A percentile compares a stretch with the other conserved stretches of the same genome.
Evolutionary conservation across 1,284 basidiomycete species (phyloP).

Genomic region (Chalciporus sp.): DNA sequence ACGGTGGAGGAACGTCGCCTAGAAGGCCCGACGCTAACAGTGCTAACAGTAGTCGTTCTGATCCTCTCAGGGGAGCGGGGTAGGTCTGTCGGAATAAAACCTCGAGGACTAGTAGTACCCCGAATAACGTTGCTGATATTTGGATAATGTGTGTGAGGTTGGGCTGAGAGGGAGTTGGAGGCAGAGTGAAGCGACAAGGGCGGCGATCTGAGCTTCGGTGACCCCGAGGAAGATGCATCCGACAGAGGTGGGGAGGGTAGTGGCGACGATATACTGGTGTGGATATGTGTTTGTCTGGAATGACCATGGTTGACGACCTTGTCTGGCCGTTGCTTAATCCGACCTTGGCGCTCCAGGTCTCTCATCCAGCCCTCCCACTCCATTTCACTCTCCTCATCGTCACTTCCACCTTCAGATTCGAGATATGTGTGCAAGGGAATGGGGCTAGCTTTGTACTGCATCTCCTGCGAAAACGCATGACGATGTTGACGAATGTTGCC

Average conservation of each 20-base stretch:
- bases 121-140: conserved; percentile 27
- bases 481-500: conserved; percentile 28
- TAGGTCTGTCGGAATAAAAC: conserved; percentile 9
- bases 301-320: conserved; percentile 1
- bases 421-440: conserved; percentile 7
- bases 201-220: conserved; percentile 27
- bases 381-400: conserved; percentile 50
- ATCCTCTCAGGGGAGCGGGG: conserved; percentile 7
- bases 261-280: conserved; percentile 4
- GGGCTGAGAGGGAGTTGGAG: conserved; percentile 8
- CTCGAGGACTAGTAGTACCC: not conserved
- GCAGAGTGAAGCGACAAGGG: conserved; percentile 28
- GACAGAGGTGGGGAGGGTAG: conserved; percentile 30
- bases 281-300: not conserved
- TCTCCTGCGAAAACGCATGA: conserved; percentile 21
- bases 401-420: conserved; percentile 37
- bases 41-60: conserved; percentile 21
- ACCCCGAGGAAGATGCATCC: conserved; percentile 35
- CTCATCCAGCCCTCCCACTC: conserved; percentile 63
- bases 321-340: conserved; percentile 13
- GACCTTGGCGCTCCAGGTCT: conserved; percentile 49
- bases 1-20: conserved; percentile 33
- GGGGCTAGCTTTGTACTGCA: conserved; percentile 14
- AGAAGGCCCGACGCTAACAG: conserved; percentile 27
- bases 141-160: conserved; percentile 19